Evolutionary conservation across 2,329 filamentous ascomycete genomes (phyloP).

Genomic region (Aphanocladium album): DNA sequence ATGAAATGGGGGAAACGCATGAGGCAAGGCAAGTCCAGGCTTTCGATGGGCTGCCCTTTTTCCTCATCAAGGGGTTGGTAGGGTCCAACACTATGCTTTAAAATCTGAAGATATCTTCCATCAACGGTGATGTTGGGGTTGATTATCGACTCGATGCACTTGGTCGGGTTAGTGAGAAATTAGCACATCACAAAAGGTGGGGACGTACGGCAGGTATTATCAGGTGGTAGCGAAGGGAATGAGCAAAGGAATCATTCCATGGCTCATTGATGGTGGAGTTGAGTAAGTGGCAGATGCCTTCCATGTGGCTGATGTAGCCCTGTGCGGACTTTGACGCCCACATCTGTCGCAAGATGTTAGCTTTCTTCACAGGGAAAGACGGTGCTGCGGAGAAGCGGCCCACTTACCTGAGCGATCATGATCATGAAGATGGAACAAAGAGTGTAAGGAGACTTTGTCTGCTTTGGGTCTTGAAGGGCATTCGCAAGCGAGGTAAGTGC

Average conservation of each 20-base stretch:
- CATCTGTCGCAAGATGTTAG: constrained; percentile 17
- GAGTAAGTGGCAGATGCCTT: constrained; percentile 29
- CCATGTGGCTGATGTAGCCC: constrained; percentile 24
- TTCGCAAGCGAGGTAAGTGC: constrained; percentile 25
- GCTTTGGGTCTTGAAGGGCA: constrained; percentile 23
- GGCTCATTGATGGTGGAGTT: constrained; percentile 21
- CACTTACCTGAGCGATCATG: constrained; percentile 30
- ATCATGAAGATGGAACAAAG: constrained; percentile 34
- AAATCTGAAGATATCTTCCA: neutral
- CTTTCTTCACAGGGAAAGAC: too few relatives aligned
- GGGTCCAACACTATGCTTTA: neutral
- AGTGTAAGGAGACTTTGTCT: constrained; percentile 26
- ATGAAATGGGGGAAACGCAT: constrained; percentile 7
- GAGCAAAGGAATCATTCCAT: constrained; percentile 24
- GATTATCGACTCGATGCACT: constrained; percentile 11
- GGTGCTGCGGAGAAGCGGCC: neutral
- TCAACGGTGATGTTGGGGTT: constrained; percentile 13
- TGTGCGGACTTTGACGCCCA: constrained; percentile 27
- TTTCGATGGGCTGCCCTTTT: constrained; percentile 11
- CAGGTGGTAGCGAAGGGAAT: constrained; percentile 26
- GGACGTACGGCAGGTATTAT: constrained; percentile 27
- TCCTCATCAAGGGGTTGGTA: constrained; percentile 9
- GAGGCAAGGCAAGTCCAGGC: constrained; percentile 9
- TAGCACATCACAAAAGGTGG: neutral
- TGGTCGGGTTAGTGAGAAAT: neutral